phyloP scores from a whole-genome alignment of 2,329 filamentous ascomycete species.

The Bipolaris oryzae region DNA sequence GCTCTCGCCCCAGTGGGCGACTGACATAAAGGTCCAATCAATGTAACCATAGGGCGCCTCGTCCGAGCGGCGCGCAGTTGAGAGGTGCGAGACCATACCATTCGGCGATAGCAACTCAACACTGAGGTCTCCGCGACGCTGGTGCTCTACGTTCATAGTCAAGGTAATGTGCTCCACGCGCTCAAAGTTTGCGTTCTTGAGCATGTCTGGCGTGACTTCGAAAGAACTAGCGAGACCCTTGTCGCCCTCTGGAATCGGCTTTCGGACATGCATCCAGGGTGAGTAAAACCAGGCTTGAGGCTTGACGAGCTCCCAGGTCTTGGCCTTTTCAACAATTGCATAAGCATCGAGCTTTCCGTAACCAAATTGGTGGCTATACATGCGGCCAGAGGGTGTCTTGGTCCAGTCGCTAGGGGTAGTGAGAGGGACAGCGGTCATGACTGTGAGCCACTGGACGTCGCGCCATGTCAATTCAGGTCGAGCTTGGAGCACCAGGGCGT shows the following conservation, averaged over 20 bases:
- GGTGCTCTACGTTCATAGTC: conserved; percentile 94
- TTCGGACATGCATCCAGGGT: conserved; percentile 89
- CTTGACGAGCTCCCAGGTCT: conserved; percentile 85
- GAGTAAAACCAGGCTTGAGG: conserved; percentile 95
- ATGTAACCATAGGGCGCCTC: conserved; percentile 72
- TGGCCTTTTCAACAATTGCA: conserved; percentile 81
- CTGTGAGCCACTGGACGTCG: conserved; percentile 89
- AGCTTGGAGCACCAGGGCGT: conserved; percentile 82
- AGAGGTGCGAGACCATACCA: conserved; percentile 82
- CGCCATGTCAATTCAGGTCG: conserved; percentile 90
- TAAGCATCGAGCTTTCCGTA: conserved; percentile 95
- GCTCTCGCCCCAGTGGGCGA: conserved; percentile 93
- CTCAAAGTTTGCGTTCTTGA: conserved; percentile 81
- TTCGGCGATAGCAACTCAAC: conserved; percentile 88
- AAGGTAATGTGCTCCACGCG: conserved; percentile 93
- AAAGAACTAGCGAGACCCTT: conserved; percentile 80
- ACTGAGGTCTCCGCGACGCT: conserved; percentile 85
- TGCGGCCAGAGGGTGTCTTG: conserved; percentile 76
- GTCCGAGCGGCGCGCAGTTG: conserved; percentile 75
- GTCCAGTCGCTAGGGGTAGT: conserved; percentile 83
- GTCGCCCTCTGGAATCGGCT: conserved; percentile 82
- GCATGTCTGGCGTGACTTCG: conserved; percentile 79
- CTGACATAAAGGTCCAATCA: conserved; percentile 99
- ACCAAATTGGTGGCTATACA: conserved; percentile 92
- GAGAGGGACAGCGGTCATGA: conserved; percentile 82